These are phyloP conservation scores for Phlyctochytrium bullatum DNA, from an alignment of 192 early-diverging fungal genomes.

Conservation along the genomic window DNA sequence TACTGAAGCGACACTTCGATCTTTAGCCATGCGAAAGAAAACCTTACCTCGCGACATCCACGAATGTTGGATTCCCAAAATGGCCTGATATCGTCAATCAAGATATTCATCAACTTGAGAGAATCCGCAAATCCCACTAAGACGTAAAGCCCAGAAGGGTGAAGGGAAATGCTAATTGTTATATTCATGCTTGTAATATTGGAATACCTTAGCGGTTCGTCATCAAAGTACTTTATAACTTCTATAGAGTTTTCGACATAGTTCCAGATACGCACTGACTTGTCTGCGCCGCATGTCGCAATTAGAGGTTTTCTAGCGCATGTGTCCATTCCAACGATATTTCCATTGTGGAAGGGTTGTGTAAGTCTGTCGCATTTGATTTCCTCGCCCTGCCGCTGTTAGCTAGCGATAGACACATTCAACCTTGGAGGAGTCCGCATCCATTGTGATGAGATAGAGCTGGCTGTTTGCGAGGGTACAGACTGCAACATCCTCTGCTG, in stretches of 20 bases:
- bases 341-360: constrained; percentile 52
- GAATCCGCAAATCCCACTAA: constrained; percentile 53
- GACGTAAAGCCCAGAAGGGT: constrained; percentile 57
- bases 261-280: constrained; percentile 60
- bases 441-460: constrained; percentile 34
- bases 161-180: constrained; percentile 44
- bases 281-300: constrained; percentile 54
- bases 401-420: neutral
- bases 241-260: constrained; percentile 57
- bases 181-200: constrained; percentile 1
- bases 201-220: constrained; percentile 45
- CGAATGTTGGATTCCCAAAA: constrained; percentile 52
- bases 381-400: constrained; percentile 34
- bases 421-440: constrained; percentile 40
- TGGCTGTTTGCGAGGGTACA: constrained; percentile 36
- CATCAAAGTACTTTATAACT: constrained; percentile 49
- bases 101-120: constrained; percentile 55
- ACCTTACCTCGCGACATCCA: constrained; percentile 49
- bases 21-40: constrained; percentile 4
- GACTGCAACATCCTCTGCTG: constrained; percentile 36
- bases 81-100: constrained; percentile 56
- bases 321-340: constrained; percentile 51
- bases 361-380: constrained; percentile 44
- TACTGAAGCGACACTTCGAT: constrained; percentile 51
- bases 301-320: constrained; percentile 55